Evolutionary conservation across 2,329 filamentous ascomycete genomes (phyloP).

Genomic region (Diplocarpon mali): DNA sequence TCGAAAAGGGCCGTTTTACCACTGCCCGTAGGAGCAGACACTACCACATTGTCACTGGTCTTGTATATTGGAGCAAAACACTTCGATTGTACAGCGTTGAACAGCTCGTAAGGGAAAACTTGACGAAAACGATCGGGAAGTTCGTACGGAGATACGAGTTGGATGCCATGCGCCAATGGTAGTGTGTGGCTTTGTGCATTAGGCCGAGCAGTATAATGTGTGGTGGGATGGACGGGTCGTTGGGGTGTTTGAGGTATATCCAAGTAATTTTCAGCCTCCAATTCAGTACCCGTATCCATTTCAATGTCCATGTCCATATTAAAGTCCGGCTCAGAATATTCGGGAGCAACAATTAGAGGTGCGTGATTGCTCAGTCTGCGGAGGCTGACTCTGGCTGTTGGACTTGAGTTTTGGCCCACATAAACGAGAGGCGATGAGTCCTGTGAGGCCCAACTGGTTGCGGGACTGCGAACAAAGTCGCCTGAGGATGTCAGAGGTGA

Average conservation of each 20-base stretch:
- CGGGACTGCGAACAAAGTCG: constrained; percentile 14
- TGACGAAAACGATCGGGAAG: constrained; percentile 59
- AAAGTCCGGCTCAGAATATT: background rate
- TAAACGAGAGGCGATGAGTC: constrained; percentile 15
- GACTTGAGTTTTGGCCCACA: constrained; percentile 19
- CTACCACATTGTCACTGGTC: constrained; percentile 63
- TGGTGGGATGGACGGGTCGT: background rate
- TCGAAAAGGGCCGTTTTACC: constrained; percentile 78
- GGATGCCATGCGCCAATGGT: constrained; percentile 37
- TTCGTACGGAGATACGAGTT: constrained; percentile 44
- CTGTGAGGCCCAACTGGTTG: constrained; percentile 1
- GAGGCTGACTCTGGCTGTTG: constrained; percentile 19
- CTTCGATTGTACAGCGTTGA: constrained; percentile 77
- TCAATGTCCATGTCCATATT: background rate
- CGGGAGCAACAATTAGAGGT: background rate
- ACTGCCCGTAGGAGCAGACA: constrained; percentile 74
- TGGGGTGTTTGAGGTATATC: constrained; percentile 9
- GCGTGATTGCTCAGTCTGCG: constrained; percentile 15
- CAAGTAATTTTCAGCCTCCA: background rate
- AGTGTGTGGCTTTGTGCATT: constrained; percentile 21
- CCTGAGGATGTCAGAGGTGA: constrained; percentile 14
- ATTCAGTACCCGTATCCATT: background rate
- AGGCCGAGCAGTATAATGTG: constrained; percentile 2
- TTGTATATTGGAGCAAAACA: constrained; percentile 58
- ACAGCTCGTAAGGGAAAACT: constrained; percentile 61